Evolutionary conservation across 345 rosid species (phyloP).

Genomic region (Bruguiera gymnorhiza): DNA sequence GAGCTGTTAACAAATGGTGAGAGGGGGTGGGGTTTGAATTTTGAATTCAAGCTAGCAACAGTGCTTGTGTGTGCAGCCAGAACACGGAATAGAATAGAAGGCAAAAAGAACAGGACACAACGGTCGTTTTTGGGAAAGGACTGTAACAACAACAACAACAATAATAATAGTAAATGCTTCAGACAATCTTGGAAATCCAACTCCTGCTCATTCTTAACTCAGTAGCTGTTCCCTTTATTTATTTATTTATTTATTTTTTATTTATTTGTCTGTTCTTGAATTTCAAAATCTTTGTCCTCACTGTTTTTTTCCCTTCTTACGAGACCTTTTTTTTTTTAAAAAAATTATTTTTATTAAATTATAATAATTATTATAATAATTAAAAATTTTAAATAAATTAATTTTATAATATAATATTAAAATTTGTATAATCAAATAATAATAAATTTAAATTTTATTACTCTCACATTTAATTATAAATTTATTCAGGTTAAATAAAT

Average conservation of each 20-base stretch:
- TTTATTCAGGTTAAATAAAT: too few relatives aligned
- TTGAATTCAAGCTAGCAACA: slow-evolving; percentile 33
- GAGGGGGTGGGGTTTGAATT: slow-evolving; percentile 18
- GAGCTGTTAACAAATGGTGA: background rate
- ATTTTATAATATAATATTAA: too few relatives aligned
- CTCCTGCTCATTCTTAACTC: slow-evolving; percentile 14
- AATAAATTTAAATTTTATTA: too few relatives aligned
- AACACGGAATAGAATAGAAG: too few relatives aligned
- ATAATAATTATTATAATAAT: too few relatives aligned
- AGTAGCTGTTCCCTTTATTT: slow-evolving; percentile 21
- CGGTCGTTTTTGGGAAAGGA: slow-evolving; percentile 17
- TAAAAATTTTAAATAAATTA: too few relatives aligned
- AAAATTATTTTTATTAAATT: too few relatives aligned
- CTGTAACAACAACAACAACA: background rate
- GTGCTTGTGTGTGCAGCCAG: slow-evolving; percentile 1
- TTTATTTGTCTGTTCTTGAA: slow-evolving; percentile 28
- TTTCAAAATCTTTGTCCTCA: slow-evolving; percentile 23
- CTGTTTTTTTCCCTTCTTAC: background rate
- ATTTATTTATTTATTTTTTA: too few relatives aligned
- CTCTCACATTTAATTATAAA: too few relatives aligned
- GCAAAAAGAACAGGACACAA: slow-evolving; percentile 26
- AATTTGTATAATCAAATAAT: too few relatives aligned
- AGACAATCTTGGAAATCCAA: slow-evolving; percentile 24
- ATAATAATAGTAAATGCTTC: background rate
- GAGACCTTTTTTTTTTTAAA: too few relatives aligned